These are phyloP conservation scores for Ascochyta fabae DNA, from an alignment of 2,329 filamentous ascomycete species.

Conservation along the genomic window DNA sequence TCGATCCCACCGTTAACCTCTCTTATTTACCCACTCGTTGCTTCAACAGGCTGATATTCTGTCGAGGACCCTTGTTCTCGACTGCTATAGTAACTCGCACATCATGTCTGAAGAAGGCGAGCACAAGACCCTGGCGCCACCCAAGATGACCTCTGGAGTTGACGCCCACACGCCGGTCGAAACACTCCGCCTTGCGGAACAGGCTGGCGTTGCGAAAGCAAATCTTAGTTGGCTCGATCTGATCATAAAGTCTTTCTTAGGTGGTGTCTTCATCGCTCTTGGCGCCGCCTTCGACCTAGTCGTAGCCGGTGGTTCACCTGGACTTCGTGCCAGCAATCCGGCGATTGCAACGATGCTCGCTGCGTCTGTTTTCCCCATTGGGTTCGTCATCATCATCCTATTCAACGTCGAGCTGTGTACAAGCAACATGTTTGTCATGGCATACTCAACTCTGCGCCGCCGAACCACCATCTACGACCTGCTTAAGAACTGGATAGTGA, in stretches of 20 bases:
- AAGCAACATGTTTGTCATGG: conserved; percentile 27
- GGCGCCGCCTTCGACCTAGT: conserved; percentile 45
- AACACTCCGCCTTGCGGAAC: conserved; percentile 16
- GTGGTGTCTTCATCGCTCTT: conserved; percentile 43
- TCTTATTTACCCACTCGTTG: background rate
- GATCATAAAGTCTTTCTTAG: conserved; percentile 41
- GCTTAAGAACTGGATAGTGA: conserved; percentile 17
- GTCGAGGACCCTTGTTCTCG: background rate
- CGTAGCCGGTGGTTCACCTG: conserved; percentile 38
- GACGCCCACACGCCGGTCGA: conserved; percentile 18
- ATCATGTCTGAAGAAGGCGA: conserved; percentile 11
- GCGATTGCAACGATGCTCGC: conserved; percentile 17
- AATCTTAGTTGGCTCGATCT: conserved; percentile 41
- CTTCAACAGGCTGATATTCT: background rate
- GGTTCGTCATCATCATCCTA: conserved; percentile 23
- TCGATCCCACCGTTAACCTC: background rate
- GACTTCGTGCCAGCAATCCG: conserved; percentile 22
- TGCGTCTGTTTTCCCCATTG: conserved; percentile 18
- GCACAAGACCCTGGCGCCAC: conserved; percentile 14
- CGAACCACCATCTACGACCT: conserved; percentile 17
- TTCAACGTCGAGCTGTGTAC: conserved; percentile 25
- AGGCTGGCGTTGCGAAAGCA: conserved; percentile 22
- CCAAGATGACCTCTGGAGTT: conserved; percentile 10
- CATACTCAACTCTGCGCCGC: conserved; percentile 15
- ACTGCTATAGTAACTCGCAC: background rate